Percentiles rank a stretch among this genome's conserved stretches.
Evolutionary conservation across 2,329 filamentous ascomycete genomes (phyloP).

Genomic region (Apiospora hydei): DNA sequence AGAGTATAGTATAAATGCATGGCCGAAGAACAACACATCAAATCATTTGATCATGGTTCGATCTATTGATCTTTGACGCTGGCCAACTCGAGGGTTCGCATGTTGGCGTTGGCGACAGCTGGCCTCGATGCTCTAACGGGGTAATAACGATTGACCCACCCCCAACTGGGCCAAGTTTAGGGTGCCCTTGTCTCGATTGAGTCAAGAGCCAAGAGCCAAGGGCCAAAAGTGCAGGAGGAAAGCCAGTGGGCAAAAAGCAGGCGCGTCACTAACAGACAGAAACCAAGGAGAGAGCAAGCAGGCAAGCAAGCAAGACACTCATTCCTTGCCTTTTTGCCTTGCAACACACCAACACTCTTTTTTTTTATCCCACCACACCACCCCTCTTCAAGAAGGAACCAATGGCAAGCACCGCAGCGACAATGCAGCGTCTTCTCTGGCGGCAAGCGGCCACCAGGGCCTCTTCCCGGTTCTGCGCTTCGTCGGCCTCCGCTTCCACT

Average conservation of each 20-base stretch:
- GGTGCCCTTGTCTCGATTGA: background rate
- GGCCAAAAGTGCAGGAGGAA: background rate
- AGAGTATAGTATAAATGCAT: background rate
- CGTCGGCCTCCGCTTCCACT: constrained; percentile 15
- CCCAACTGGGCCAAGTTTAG: background rate
- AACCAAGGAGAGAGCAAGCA: too few relatives aligned
- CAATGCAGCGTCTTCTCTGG: constrained; percentile 36
- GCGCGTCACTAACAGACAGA: too few relatives aligned
- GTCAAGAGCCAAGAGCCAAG: background rate
- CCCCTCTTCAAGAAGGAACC: constrained; percentile 27
- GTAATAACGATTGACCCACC: background rate
- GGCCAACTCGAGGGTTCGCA: background rate
- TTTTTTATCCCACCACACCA: background rate
- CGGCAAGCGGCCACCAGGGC: constrained; percentile 29
- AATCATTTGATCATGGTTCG: too few relatives aligned
- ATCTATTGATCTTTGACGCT: background rate
- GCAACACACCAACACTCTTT: constrained; percentile 5
- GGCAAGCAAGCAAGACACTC: background rate
- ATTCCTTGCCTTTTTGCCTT: background rate
- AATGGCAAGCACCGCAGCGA: constrained; percentile 32
- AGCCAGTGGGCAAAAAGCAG: background rate
- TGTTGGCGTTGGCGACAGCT: background rate
- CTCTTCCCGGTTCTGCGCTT: constrained; percentile 30
- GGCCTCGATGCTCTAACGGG: background rate
- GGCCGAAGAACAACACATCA: too few relatives aligned